A percentile compares a stretch with the other conserved stretches of the same genome.
Conservation (phyloP, 192 early-diverging fungal genomes). For the Rhizophagus clarus region DNA sequence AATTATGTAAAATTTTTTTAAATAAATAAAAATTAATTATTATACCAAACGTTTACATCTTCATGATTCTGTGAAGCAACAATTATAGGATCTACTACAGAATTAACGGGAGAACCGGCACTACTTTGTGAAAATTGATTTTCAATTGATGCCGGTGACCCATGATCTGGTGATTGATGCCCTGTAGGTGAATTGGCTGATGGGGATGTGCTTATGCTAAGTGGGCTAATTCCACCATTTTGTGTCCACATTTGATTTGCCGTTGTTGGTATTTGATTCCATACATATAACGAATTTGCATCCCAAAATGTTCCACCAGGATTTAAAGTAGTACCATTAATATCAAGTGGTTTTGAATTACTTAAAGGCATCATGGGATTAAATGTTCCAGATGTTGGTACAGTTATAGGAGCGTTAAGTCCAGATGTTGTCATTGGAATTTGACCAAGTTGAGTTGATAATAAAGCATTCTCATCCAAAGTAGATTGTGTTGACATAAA, state of each 20-base stretch:
- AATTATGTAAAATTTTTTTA: too few species aligned
- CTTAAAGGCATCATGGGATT: conserved; percentile 1
- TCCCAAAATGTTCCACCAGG: conserved; percentile 9
- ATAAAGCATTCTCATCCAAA: neutral
- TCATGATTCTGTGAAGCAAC: too few species aligned
- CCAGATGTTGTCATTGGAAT: neutral
- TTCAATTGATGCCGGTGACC: neutral
- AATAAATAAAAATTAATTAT: too few species aligned
- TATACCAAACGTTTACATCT: too few species aligned
- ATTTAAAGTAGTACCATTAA: neutral
- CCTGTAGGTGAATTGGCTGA: neutral
- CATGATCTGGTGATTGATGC: conserved; percentile 17
- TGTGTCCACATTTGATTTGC: neutral
- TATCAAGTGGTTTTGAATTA: conserved; percentile 2
- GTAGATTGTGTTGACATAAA: neutral
- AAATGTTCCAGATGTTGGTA: neutral
- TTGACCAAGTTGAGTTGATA: neutral
- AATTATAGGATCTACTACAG: too few species aligned
- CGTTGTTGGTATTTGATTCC: neutral
- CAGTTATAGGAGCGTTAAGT: neutral
- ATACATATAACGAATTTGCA: conserved; percentile 11
- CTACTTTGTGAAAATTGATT: too few species aligned
- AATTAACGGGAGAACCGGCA: too few species aligned
- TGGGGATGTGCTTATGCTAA: neutral
- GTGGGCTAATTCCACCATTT: conserved; percentile 1